Base-by-base conservation (phyloP, 2,329 filamentous ascomycete genomes). In the Helotiales sp. region DNA sequence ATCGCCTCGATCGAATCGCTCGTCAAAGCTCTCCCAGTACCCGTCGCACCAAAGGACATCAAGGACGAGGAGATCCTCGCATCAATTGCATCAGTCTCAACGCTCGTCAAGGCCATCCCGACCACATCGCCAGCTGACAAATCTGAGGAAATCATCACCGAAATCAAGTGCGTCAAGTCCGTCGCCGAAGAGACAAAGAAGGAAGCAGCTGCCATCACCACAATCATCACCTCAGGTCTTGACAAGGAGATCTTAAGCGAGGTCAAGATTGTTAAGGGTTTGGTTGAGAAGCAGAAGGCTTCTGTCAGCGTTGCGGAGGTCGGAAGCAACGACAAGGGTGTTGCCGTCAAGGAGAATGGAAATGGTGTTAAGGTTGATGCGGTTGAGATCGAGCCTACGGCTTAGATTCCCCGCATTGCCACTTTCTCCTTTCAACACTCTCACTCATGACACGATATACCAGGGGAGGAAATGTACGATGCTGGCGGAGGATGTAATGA, bases 351-450 rank as follows among this genome's bases (percentile, higher is more conserved):
- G 58, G 61, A 32, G n/a, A 69, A 60, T 22, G 69, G 61, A 24
- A 72, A 70, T 54, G 69, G 71, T 24, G 63, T 70, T 0, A 68
- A 69, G 45, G 63, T 68, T 50, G 70, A 65, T 22, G 66, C 61
- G 15, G 66, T 65, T 17, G 69, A 73, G 68, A 65, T 71, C 28
- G 32, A 30, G 22, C n/a, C 66, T 30, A 63, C 61, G 47, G 59
- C 61, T 40, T 63, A 49, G 37, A 54, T 52, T 6, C 20, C 15
- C 22, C 20, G 24, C 40, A 4, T 43, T n/a, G 1, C 3, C 1
- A 22, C 10, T 34, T n/a, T 24, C 7, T 34, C n/a, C 4, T 11
- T 37, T 40, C 30, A 2, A 20, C 37, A 15, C 13, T 17, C 37
- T 17, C 37, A 15, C 37, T 17, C 37, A 37, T 34, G 54, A 17